These are phyloP conservation scores for Neurospora sp. DNA, from an alignment of 495 filamentous ascomycete species.

Conservation along the genomic window DNA sequence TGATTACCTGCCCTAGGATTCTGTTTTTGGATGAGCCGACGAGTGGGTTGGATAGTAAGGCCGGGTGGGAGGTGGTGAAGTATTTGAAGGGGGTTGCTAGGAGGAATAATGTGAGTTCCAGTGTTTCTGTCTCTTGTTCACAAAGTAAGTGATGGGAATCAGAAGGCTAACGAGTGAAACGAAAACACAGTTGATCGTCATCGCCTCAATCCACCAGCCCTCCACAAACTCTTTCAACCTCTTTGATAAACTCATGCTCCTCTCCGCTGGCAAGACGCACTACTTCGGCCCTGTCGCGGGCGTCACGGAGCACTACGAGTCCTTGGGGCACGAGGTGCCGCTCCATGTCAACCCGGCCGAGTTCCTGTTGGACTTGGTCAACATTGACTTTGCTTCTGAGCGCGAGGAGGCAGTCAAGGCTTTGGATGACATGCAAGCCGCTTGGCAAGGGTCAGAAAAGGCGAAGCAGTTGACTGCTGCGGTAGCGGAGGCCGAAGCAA, in stretches of 20 bases:
- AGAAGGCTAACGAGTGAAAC: conserved; percentile 38
- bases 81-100: conserved; percentile 64
- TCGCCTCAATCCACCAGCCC: conserved; percentile 75
- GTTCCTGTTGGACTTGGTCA: conserved; percentile 63
- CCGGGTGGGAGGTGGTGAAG: conserved; percentile 69
- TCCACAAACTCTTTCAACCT: conserved; percentile 68
- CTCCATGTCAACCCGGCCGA: conserved; percentile 67
- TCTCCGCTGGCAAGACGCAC: conserved; percentile 56
- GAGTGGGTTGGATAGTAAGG: conserved; percentile 68
- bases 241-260: conserved; percentile 67
- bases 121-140: conserved; percentile 15
- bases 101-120: conserved; percentile 53
- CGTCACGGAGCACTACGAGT: conserved; percentile 48
- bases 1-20: conserved; percentile 70
- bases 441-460: conserved; percentile 27
- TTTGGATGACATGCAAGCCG: conserved; percentile 31
- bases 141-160: conserved; percentile 11
- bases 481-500: conserved; percentile 4
- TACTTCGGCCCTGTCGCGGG: conserved; percentile 53
- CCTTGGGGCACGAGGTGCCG: conserved; percentile 50
- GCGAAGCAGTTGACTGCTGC: conserved; percentile 7
- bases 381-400: conserved; percentile 53
- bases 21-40: conserved; percentile 79
- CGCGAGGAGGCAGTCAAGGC: conserved; percentile 29
- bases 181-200: conserved; percentile 50